Evolutionary conservation across 148 eudicot species (phyloP).

Genomic region (Camellia japonica): DNA sequence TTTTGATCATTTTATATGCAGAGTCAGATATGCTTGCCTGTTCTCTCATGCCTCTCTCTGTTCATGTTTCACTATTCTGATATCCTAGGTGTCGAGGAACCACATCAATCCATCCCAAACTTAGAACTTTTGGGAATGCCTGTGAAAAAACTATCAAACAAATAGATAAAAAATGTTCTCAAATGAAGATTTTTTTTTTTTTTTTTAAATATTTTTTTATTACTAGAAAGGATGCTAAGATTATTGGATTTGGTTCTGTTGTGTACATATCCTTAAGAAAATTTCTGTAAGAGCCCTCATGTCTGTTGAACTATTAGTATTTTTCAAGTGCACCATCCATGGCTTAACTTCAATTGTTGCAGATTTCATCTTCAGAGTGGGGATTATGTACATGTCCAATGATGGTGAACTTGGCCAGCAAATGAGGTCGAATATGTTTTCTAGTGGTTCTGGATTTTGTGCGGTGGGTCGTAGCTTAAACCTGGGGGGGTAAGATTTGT

Average conservation of each 20-base stretch:
- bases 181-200: too few relatives aligned
- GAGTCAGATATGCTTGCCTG: too few relatives aligned
- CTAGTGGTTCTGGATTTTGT: slow-evolving; percentile 61
- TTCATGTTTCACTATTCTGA: not conserved
- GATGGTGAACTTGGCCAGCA: slow-evolving; percentile 40
- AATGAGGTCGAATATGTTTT: slow-evolving; percentile 23
- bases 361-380: not conserved
- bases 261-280: not conserved
- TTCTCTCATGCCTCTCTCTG: not conserved
- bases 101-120: not conserved
- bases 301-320: too few relatives aligned
- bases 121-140: too few relatives aligned
- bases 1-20: too few relatives aligned
- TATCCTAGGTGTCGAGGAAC: not conserved
- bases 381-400: slow-evolving; percentile 76
- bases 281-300: not conserved
- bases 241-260: not conserved
- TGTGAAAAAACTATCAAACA: too few relatives aligned
- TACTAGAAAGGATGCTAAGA: not conserved
- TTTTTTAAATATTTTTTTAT: too few relatives aligned
- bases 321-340: too few relatives aligned
- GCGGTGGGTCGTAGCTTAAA: slow-evolving; percentile 73
- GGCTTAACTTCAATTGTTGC: too few relatives aligned
- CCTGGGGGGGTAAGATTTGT: slow-evolving; percentile 44
- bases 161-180: too few relatives aligned